phyloP scores from a whole-genome alignment of 805 yeast genomes.

The Saccharomycopsis sp. region DNA sequence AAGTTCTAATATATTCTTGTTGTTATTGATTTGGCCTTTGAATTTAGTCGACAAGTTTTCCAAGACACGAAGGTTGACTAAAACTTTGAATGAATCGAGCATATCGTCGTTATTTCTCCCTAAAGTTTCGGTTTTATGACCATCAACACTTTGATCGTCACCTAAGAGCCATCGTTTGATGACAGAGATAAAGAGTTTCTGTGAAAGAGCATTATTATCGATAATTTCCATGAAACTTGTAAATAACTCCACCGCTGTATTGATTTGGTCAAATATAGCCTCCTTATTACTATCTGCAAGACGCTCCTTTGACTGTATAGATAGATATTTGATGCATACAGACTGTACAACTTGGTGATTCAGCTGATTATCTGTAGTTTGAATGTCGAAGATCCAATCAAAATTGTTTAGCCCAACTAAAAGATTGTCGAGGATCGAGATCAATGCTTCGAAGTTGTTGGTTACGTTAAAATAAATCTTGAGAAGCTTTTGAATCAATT shows the following conservation, averaged over 20 bases:
- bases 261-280: constrained; percentile 39
- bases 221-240: constrained; percentile 39
- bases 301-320: constrained; percentile 9
- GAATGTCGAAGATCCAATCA: constrained; percentile 9
- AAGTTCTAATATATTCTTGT: constrained; percentile 42
- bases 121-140: background rate
- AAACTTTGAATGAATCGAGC: constrained; percentile 45
- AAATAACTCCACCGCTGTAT: constrained; percentile 35
- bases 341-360: constrained; percentile 1
- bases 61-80: constrained; percentile 57
- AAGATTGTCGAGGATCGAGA: constrained; percentile 12
- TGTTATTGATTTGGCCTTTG: constrained; percentile 40
- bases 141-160: background rate
- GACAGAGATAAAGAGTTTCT: constrained; percentile 41
- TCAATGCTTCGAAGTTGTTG: background rate
- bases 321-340: constrained; percentile 6
- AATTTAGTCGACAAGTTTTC: constrained; percentile 55
- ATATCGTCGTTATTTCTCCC: constrained; percentile 26
- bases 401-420: constrained; percentile 15
- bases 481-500: constrained; percentile 27
- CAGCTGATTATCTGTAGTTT: background rate
- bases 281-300: constrained; percentile 20
- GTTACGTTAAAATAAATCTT: constrained; percentile 28
- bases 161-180: constrained; percentile 55
- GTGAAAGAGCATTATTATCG: constrained; percentile 40